These are phyloP conservation scores for Claviceps quebecensis DNA, from an alignment of 2,329 filamentous ascomycete species.

Conservation along the genomic window DNA sequence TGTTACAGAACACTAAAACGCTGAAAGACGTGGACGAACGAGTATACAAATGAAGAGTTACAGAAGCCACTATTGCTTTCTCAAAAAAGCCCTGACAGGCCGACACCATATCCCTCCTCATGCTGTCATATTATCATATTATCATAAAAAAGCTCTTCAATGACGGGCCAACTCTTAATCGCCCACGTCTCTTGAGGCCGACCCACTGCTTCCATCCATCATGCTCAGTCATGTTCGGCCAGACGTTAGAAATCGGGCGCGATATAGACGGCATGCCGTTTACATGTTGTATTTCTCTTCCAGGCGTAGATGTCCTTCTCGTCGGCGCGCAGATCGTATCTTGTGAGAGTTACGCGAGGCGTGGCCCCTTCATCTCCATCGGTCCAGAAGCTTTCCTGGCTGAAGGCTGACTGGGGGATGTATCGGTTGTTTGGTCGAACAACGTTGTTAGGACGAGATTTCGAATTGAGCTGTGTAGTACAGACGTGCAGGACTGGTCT, in stretches of 20 bases:
- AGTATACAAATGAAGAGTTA: too few species aligned
- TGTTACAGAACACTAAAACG: too few species aligned
- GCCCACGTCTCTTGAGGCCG: too few species aligned
- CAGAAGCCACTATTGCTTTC: too few species aligned
- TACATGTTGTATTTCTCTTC: neutral
- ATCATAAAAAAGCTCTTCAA: too few species aligned
- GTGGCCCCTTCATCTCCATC: neutral
- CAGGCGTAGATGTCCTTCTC: conserved; percentile 3
- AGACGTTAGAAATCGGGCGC: neutral
- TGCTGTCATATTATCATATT: too few species aligned
- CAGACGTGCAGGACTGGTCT: neutral
- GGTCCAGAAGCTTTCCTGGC: conserved; percentile 3
- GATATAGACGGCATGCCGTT: neutral
- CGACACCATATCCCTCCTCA: too few species aligned
- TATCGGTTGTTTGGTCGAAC: neutral
- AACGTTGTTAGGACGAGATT: neutral
- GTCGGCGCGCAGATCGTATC: conserved; percentile 4
- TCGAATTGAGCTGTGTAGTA: neutral
- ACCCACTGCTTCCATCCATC: too few species aligned
- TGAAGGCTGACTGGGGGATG: neutral
- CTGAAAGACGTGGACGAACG: too few species aligned
- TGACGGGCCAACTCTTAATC: too few species aligned
- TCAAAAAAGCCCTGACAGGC: too few species aligned
- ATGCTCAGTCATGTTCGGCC: neutral
- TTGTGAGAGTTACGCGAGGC: conserved; percentile 4